These are phyloP conservation scores for Suillus discolor DNA, from an alignment of 768 basidiomycete species.

Conservation along the genomic window DNA sequence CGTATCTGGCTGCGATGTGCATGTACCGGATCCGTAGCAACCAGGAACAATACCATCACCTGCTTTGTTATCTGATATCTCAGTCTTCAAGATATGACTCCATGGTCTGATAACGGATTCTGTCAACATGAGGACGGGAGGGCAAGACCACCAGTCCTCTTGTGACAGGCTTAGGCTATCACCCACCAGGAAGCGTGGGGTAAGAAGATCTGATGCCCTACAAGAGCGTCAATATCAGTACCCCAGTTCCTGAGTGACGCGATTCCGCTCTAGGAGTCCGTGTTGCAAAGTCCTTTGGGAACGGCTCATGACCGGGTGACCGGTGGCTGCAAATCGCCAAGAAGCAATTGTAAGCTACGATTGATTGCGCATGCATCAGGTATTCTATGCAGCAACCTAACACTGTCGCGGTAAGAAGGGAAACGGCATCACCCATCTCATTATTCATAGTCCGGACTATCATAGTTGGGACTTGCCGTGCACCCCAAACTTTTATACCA, in stretches of 20 bases:
- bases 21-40: slow-evolving; percentile 18
- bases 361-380: slow-evolving; percentile 17
- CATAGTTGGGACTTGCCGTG: not conserved
- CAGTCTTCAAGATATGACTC: not conserved
- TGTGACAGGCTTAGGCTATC: not conserved
- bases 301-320: slow-evolving; percentile 4
- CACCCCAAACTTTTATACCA: not conserved
- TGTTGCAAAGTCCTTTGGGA: slow-evolving; percentile 15
- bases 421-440: not conserved
- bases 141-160: not conserved
- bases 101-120: not conserved
- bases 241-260: slow-evolving; percentile 32
- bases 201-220: not conserved
- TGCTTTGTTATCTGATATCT: not conserved
- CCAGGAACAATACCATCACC: slow-evolving; percentile 11
- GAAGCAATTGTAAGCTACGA: slow-evolving; percentile 12
- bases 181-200: not conserved
- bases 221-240: slow-evolving; percentile 19
- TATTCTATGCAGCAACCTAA: slow-evolving; percentile 8
- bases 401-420: not conserved
- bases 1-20: not conserved
- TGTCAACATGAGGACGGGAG: slow-evolving; percentile 6
- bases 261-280: slow-evolving; percentile 18
- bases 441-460: too few relatives aligned
- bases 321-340: slow-evolving; percentile 13